A percentile compares a stretch with the other conserved stretches of the same genome.
Evolutionary conservation across 108 stramenopile species (phyloP).

Genomic region (Cafeteria roenbergensis): DNA sequence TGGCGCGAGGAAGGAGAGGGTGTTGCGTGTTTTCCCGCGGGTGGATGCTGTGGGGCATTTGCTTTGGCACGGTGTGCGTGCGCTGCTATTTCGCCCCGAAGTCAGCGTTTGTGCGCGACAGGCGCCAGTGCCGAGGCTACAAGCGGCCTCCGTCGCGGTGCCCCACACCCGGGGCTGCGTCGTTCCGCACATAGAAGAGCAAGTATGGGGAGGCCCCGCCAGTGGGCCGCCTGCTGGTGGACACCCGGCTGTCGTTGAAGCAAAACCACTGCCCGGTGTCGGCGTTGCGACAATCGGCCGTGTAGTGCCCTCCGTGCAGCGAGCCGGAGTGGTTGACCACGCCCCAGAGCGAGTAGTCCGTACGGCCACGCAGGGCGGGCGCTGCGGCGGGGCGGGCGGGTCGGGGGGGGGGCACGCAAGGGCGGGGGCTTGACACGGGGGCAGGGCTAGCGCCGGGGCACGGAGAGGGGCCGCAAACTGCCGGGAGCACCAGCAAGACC

Average conservation of each 20-base stretch:
- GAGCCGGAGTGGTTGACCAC: constrained; percentile 22
- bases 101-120: too few species aligned
- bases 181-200: neutral
- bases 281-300: constrained; percentile 5
- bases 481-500: too few species aligned
- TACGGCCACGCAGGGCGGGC: neutral
- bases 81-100: neutral
- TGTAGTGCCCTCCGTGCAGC: constrained; percentile 24
- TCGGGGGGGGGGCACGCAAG: too few species aligned
- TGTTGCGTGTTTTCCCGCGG: too few species aligned
- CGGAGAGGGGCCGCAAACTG: too few species aligned
- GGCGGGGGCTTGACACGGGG: too few species aligned
- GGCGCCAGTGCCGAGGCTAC: neutral
- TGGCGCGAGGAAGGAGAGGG: too few species aligned
- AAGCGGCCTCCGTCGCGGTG: neutral
- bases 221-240: neutral
- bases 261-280: constrained; percentile 11
- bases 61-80: neutral
- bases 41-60: neutral
- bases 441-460: too few species aligned
- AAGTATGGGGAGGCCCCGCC: neutral
- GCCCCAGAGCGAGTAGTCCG: constrained; percentile 7
- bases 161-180: neutral
- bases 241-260: constrained; percentile 16
- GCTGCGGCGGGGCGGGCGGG: too few species aligned